These are phyloP conservation scores for Colletotrichum godetiae DNA, from an alignment of 2,329 filamentous ascomycete genomes.

Conservation along the genomic window DNA sequence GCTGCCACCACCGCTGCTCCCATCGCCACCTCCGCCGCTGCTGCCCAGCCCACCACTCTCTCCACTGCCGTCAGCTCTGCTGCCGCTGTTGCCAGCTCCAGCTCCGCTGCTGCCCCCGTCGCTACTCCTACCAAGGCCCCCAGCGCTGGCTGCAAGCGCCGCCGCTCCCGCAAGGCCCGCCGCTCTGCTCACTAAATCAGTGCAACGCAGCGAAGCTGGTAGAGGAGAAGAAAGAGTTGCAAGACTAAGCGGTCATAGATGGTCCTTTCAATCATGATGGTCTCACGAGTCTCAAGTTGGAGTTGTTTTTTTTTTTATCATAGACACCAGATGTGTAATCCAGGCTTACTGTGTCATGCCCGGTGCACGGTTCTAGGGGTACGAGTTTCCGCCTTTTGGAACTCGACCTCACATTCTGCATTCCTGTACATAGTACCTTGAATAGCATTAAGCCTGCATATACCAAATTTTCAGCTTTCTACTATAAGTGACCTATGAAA, in stretches of 20 bases:
- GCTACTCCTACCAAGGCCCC: conserved; percentile 33
- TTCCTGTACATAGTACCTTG: conserved; percentile 35
- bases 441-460: conserved; percentile 34
- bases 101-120: conserved; percentile 36
- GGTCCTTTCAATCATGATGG: not conserved
- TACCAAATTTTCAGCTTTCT: conserved; percentile 10
- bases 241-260: not conserved
- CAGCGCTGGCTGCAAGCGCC: conserved; percentile 27
- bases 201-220: not conserved
- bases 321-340: conserved; percentile 31
- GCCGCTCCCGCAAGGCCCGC: conserved; percentile 34
- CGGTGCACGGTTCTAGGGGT: conserved; percentile 14
- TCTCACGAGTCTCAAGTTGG: not conserved
- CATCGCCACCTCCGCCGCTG: not conserved
- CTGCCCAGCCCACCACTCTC: conserved; percentile 27
- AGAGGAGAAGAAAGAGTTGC: not conserved
- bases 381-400: not conserved
- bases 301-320: conserved; percentile 18
- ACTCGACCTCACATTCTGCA: conserved; percentile 11
- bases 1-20: conserved; percentile 3
- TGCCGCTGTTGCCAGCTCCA: conserved; percentile 19
- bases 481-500: not conserved
- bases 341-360: conserved; percentile 27
- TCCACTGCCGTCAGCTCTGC: conserved; percentile 24
- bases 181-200: conserved; percentile 31